Evolutionary conservation across 2,329 filamentous ascomycete species (phyloP).

Genomic region (Nannizziopsis barbatae): DNA sequence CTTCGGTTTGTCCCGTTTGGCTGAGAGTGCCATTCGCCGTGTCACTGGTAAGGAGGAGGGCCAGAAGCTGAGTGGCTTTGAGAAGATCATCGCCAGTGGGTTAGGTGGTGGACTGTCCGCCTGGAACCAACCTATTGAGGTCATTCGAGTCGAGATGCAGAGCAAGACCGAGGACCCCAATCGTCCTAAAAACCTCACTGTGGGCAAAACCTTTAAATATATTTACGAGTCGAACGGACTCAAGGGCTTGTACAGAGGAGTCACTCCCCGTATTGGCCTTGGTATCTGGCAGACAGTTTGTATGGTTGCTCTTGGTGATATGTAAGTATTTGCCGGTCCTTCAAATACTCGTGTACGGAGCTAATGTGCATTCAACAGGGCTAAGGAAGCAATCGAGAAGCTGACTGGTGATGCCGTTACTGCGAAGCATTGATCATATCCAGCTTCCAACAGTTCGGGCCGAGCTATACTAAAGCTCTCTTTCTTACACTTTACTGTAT

Average conservation of each 20-base stretch:
- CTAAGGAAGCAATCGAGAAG: conserved; percentile 56
- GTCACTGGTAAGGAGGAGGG: conserved; percentile 65
- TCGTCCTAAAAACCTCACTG: conserved; percentile 97
- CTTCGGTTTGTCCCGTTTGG: conserved; percentile 85
- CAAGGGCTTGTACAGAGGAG: conserved; percentile 88
- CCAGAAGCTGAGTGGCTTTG: conserved; percentile 63
- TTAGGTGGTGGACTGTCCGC: conserved; percentile 89
- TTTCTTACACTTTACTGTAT: background rate
- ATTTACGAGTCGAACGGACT: conserved; percentile 85
- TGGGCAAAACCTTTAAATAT: conserved; percentile 68
- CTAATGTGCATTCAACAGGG: conserved; percentile 36
- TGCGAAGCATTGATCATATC: conserved; percentile 47
- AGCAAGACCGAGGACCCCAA: conserved; percentile 97
- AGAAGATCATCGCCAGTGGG: conserved; percentile 81
- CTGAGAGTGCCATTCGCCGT: conserved; percentile 75
- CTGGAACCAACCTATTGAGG: conserved; percentile 99
- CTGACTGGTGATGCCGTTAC: conserved; percentile 53
- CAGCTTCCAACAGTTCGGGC: too few relatives aligned
- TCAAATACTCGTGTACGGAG: conserved; percentile 19
- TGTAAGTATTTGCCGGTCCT: conserved; percentile 50
- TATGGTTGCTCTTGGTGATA: conserved; percentile 98
- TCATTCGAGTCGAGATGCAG: conserved; percentile 99
- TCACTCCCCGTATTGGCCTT: conserved; percentile 84
- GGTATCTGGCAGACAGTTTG: conserved; percentile 99
- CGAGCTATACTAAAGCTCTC: background rate